These are phyloP conservation scores for Solanum ossicruentum DNA, from an alignment of 257 asterid species.

Conservation along the genomic window DNA sequence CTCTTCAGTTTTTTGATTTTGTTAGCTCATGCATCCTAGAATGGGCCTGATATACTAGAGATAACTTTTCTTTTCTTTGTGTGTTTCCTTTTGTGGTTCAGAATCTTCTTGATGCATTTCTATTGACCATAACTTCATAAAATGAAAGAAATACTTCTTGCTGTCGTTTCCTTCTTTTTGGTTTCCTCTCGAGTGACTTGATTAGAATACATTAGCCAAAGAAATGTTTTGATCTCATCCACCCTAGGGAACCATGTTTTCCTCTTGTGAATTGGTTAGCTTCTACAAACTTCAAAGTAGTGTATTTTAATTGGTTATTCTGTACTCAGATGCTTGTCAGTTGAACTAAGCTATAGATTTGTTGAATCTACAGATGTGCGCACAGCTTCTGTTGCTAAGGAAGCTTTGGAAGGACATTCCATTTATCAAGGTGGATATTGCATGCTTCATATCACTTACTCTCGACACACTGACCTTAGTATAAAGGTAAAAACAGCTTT, in stretches of 20 bases:
- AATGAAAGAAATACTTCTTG: not conserved
- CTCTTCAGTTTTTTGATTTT: not conserved
- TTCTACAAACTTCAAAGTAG: not conserved
- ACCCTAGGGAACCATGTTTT: not conserved
- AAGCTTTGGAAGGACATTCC: slow-evolving; percentile 96
- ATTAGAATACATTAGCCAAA: not conserved
- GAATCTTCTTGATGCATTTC: not conserved
- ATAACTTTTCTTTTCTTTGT: not conserved
- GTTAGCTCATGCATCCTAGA: not conserved
- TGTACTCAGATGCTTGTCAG: not conserved
- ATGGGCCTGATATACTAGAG: not conserved
- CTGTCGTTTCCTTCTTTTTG: not conserved
- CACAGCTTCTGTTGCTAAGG: slow-evolving; percentile 91
- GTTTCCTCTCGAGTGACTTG: not conserved
- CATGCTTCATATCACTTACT: slow-evolving; percentile 92
- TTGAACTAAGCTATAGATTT: not conserved
- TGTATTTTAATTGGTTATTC: not conserved
- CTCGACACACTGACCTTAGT: slow-evolving; percentile 97
- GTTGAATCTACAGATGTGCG: slow-evolving; percentile 60
- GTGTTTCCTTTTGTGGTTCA: not conserved
- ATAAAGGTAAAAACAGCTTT: slow-evolving; percentile 43
- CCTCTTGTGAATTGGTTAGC: not conserved
- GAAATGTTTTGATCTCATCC: not conserved
- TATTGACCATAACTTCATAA: not conserved
- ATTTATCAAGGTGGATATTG: slow-evolving; percentile 97